Conservation (phyloP, 805 yeast species). For the Yarrowia porcina region DNA sequence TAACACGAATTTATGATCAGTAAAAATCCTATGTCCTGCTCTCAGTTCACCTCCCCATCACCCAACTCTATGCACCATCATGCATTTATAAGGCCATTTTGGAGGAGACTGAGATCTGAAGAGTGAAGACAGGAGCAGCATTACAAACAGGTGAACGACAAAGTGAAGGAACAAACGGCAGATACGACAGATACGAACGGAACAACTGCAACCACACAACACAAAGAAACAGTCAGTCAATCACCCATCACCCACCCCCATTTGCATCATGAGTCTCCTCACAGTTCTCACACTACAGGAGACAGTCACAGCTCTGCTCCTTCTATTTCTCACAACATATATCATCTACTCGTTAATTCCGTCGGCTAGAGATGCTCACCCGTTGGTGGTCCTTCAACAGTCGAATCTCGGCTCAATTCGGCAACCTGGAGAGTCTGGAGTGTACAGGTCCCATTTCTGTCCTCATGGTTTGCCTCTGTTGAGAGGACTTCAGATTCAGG, state of each 20-base stretch:
- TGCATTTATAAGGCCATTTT: background rate
- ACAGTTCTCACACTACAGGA: background rate
- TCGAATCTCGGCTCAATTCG: conserved; percentile 64
- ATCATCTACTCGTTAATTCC: conserved; percentile 29
- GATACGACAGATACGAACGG: background rate
- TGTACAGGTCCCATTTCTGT: conserved; percentile 68
- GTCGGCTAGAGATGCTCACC: conserved; percentile 40
- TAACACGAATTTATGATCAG: too few relatives aligned
- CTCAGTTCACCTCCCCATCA: background rate
- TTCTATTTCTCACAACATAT: conserved; percentile 7
- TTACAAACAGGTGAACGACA: too few relatives aligned
- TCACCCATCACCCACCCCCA: background rate
- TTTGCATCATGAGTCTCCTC: background rate
- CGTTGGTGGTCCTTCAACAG: conserved; percentile 46
- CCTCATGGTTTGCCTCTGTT: conserved; percentile 69
- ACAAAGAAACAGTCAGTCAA: background rate
- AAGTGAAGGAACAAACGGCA: too few relatives aligned
- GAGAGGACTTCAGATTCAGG: conserved; percentile 59
- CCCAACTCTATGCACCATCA: background rate
- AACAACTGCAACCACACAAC: background rate
- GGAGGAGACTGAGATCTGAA: too few relatives aligned
- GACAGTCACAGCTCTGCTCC: background rate
- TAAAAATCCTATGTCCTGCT: background rate
- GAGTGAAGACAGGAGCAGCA: too few relatives aligned
- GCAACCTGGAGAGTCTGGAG: conserved; percentile 65